Percentiles rank a stretch among this genome's conserved stretches.
Conservation (phyloP, 192 early-diverging fungal species). For the Coemansia sp. region DNA sequence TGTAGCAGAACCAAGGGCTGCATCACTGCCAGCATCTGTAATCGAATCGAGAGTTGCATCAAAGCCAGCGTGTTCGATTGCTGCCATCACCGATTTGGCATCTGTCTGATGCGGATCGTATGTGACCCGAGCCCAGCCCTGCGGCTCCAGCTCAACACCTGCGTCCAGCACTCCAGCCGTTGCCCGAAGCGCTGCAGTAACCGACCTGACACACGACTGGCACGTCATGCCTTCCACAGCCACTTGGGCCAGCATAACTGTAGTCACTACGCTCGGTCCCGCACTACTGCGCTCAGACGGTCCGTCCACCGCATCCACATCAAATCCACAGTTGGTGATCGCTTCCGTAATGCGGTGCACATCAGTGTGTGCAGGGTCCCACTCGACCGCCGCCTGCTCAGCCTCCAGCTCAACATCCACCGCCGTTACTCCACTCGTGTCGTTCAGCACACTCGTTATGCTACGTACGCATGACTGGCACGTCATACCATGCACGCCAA, state of each 20-base stretch:
- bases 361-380: slow-evolving; percentile 37
- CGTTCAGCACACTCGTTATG: slow-evolving; percentile 58
- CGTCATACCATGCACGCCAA: slow-evolving; percentile 62
- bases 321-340: slow-evolving; percentile 73
- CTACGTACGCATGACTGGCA: slow-evolving; percentile 79
- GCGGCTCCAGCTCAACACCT: slow-evolving; percentile 58
- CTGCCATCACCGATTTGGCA: slow-evolving; percentile 49
- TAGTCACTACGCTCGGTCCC: background rate
- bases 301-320: slow-evolving; percentile 41
- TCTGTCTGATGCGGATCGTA: slow-evolving; percentile 46
- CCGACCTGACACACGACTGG: slow-evolving; percentile 75
- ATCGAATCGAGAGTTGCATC: slow-evolving; percentile 35
- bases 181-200: slow-evolving; percentile 59
- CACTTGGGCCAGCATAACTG: slow-evolving; percentile 9
- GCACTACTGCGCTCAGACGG: slow-evolving; percentile 30
- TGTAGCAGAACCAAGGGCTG: background rate
- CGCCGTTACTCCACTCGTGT: slow-evolving; percentile 51
- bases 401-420: slow-evolving; percentile 58
- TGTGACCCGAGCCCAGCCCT: slow-evolving; percentile 59
- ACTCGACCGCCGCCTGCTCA: slow-evolving; percentile 58
- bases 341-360: slow-evolving; percentile 25
- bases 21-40: background rate
- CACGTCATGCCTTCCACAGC: slow-evolving; percentile 72
- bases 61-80: slow-evolving; percentile 69
- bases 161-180: slow-evolving; percentile 57